phyloP scores from a whole-genome alignment of 768 basidiomycete species.

The Galerina marginata region DNA sequence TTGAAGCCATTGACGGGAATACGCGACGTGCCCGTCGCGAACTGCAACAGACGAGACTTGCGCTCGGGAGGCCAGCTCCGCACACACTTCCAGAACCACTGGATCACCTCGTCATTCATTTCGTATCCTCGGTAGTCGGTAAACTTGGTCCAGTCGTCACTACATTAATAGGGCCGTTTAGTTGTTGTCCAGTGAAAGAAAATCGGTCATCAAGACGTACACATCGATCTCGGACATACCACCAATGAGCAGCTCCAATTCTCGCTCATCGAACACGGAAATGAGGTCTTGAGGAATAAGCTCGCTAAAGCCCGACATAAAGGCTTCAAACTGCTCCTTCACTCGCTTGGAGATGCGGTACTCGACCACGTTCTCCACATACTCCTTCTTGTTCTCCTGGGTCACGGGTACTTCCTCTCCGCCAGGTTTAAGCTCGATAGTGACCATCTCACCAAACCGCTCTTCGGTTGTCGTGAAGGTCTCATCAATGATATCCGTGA shows the following conservation, averaged over 20 bases:
- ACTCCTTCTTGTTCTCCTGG: constrained; percentile 98
- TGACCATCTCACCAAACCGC: constrained; percentile 97
- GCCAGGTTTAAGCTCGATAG: constrained; percentile 91
- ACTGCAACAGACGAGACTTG: constrained; percentile 94
- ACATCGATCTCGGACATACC: constrained; percentile 99
- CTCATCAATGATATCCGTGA: constrained; percentile 97
- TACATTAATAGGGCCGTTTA: constrained; percentile 29
- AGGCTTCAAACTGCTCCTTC: constrained; percentile 98
- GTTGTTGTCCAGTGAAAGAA: neutral
- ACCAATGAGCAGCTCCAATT: constrained; percentile 95
- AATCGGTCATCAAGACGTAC: constrained; percentile 50
- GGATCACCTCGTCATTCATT: constrained; percentile 93
- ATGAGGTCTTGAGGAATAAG: constrained; percentile 97
- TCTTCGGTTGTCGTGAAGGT: constrained; percentile 98
- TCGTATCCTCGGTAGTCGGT: constrained; percentile 98
- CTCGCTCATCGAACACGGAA: constrained; percentile 98
- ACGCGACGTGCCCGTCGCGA: constrained; percentile 95
- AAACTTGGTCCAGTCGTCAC: constrained; percentile 98
- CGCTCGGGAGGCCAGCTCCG: constrained; percentile 98
- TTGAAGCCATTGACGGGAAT: constrained; percentile 99
- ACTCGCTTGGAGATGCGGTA: constrained; percentile 98
- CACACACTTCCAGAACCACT: constrained; percentile 99
- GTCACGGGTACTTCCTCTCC: constrained; percentile 89
- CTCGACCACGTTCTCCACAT: constrained; percentile 92
- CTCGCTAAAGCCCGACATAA: constrained; percentile 99